phyloP scores from a whole-genome alignment of 495 filamentous ascomycete genomes.

The Aspergillus diversus region DNA sequence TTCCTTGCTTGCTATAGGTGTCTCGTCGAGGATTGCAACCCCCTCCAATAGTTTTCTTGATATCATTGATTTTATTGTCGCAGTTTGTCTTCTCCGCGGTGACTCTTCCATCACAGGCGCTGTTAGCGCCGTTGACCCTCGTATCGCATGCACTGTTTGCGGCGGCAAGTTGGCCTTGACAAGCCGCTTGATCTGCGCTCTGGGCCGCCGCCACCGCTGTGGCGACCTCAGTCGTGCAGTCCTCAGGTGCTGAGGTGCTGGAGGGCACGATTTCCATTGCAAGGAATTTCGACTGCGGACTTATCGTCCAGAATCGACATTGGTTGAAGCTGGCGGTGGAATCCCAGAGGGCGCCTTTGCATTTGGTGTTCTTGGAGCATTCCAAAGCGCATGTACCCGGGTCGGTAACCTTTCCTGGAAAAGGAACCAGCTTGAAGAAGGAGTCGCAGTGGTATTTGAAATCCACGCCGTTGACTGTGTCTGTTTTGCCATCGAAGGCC shows the following conservation, averaged over 20 bases:
- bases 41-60: too few relatives aligned
- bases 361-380: background rate
- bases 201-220: background rate
- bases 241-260: background rate
- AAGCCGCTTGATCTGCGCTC: background rate
- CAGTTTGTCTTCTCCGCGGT: too few relatives aligned
- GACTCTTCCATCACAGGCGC: too few relatives aligned
- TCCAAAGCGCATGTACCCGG: background rate
- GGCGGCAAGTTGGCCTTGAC: background rate
- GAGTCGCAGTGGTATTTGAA: background rate
- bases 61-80: too few relatives aligned
- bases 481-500: background rate
- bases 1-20: too few relatives aligned
- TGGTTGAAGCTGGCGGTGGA: background rate
- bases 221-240: background rate
- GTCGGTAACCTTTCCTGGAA: background rate
- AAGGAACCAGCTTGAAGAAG: background rate
- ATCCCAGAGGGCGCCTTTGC: background rate
- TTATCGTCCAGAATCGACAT: background rate
- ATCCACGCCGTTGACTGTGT: background rate
- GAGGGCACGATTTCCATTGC: background rate
- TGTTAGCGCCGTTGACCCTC: too few relatives aligned
- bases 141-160: too few relatives aligned
- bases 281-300: background rate
- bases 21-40: too few relatives aligned